A percentile compares a stretch with the other conserved stretches of the same genome.
Conservation (phyloP, 768 basidiomycete species). For the Tephrocybe sp. region DNA sequence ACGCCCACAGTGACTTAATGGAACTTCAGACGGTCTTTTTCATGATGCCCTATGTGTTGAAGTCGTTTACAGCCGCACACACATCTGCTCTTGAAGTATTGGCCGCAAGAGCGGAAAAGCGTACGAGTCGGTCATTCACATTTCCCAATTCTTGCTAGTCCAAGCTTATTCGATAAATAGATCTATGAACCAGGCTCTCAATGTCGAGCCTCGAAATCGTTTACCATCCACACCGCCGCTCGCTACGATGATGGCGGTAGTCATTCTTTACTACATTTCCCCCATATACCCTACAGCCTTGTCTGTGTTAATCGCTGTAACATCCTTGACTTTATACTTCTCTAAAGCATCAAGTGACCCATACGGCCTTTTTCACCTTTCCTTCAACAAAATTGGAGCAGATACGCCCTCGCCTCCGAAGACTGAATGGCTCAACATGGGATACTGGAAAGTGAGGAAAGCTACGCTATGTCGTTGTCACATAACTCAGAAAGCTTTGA, state of each 20-base stretch:
- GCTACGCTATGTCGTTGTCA: neutral
- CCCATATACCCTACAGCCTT: neutral
- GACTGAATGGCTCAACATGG: conserved; percentile 75
- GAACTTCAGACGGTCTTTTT: conserved; percentile 28
- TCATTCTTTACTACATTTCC: neutral
- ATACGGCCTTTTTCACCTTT: conserved; percentile 57
- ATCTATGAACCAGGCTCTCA: neutral
- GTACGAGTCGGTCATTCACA: conserved; percentile 11
- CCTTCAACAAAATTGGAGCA: conserved; percentile 42
- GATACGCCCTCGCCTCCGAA: conserved; percentile 26
- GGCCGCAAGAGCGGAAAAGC: conserved; percentile 20
- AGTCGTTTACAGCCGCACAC: conserved; percentile 29
- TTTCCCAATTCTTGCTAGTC: neutral
- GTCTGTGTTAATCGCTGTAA: conserved; percentile 2
- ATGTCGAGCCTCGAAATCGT: neutral
- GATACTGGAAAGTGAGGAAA: conserved; percentile 58
- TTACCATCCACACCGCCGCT: neutral
- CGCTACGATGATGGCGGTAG: neutral
- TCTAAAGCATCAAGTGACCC: conserved; percentile 34
- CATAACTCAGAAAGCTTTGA: neutral
- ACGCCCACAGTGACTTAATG: neutral
- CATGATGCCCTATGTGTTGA: conserved; percentile 31
- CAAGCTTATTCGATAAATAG: neutral
- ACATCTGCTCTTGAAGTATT: conserved; percentile 23
- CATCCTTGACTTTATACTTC: conserved; percentile 2